A percentile compares a stretch with the other conserved stretches of the same genome.
These are phyloP conservation scores for Immersiporthe knoxdaviesiana DNA, from an alignment of 2,329 filamentous ascomycete genomes.

Conservation along the genomic window DNA sequence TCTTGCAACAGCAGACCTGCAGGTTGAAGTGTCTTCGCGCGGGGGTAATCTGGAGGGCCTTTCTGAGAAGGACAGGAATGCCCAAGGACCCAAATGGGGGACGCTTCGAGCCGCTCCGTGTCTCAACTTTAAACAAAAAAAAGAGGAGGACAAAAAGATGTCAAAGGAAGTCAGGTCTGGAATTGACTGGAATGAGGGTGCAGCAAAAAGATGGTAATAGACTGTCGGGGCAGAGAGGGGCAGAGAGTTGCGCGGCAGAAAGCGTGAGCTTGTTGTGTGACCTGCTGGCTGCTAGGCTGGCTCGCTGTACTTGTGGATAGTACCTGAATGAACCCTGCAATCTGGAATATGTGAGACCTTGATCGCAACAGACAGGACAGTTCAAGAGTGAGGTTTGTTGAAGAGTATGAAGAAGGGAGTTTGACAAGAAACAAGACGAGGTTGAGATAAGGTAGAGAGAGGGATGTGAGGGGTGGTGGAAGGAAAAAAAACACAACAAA, in stretches of 20 bases:
- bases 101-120: conserved; percentile 22
- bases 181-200: conserved; percentile 12
- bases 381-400: conserved; percentile 2
- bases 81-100: not conserved
- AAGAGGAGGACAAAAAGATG: conserved; percentile 4
- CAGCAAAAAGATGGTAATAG: not conserved
- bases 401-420: conserved; percentile 3
- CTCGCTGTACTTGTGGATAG: not conserved
- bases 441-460: not conserved
- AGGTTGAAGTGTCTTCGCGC: not conserved
- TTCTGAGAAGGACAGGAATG: conserved; percentile 1
- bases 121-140: conserved; percentile 14
- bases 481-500: not conserved
- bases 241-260: not conserved
- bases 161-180: not conserved
- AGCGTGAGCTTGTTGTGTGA: conserved; percentile 5
- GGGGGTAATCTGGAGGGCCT: not conserved
- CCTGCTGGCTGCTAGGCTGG: not conserved
- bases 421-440: not conserved
- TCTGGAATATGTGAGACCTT: not conserved
- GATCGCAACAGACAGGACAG: conserved; percentile 1
- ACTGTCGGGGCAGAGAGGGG: no score
- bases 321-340: not conserved
- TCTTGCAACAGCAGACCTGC: not conserved
- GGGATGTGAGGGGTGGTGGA: not conserved